Conservation (phyloP, 495 filamentous ascomycete species). For the Penicillium desertorum region DNA sequence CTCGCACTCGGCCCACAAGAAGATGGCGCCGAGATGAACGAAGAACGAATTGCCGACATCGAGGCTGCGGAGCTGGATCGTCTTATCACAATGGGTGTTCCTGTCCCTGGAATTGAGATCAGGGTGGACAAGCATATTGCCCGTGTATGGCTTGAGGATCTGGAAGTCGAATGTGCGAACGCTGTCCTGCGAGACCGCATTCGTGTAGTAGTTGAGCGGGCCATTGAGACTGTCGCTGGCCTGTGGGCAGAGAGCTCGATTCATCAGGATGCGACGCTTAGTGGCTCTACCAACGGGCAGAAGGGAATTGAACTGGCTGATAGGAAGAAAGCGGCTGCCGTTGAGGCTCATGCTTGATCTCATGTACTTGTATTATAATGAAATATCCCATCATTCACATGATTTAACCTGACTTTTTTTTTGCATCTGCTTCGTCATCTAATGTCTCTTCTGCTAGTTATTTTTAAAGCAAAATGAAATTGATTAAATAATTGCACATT, state of each 20-base stretch:
- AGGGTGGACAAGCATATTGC: constrained; percentile 85
- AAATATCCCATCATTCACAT: constrained; percentile 12
- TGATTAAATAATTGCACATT: neutral
- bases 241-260: constrained; percentile 54
- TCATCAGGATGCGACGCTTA: constrained; percentile 21
- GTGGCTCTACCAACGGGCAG: constrained; percentile 20
- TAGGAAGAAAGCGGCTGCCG: constrained; percentile 23
- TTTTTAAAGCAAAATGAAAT: constrained; percentile 4
- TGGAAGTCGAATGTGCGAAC: constrained; percentile 84
- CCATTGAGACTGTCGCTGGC: constrained; percentile 84
- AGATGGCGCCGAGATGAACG: constrained; percentile 40
- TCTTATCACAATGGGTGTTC: constrained; percentile 76
- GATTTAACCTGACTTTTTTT: constrained; percentile 2
- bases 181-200: constrained; percentile 75
- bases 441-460: neutral
- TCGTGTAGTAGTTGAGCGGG: constrained; percentile 83
- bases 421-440: neutral
- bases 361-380: constrained; percentile 26
- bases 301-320: constrained; percentile 17
- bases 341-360: constrained; percentile 32
- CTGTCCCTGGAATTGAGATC: constrained; percentile 84
- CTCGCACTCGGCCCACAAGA: constrained; percentile 42
- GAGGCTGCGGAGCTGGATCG: constrained; percentile 62
- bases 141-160: constrained; percentile 83
- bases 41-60: constrained; percentile 53